phyloP scores from a whole-genome alignment of 2,329 filamentous ascomycete genomes.

The Fusarium verrucosum region DNA sequence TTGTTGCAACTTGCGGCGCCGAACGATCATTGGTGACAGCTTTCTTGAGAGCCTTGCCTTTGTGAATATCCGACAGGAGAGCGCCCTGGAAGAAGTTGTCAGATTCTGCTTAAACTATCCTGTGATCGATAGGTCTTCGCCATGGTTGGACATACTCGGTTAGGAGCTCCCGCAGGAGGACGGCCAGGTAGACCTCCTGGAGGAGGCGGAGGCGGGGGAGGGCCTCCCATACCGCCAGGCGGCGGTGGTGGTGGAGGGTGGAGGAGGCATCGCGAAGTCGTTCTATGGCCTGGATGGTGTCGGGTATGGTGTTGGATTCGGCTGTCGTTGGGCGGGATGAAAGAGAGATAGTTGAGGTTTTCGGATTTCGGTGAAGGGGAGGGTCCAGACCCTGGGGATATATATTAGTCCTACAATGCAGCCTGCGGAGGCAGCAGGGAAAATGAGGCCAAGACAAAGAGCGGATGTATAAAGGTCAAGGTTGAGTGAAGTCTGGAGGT shows the following conservation, averaged over 20 bases:
- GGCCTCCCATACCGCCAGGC: constrained; percentile 63
- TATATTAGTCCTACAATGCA: constrained; percentile 7
- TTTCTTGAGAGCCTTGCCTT: constrained; percentile 83
- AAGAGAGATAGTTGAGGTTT: constrained; percentile 15
- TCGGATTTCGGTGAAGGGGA: constrained; percentile 25
- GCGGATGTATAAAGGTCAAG: constrained; percentile 15
- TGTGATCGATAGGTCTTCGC: background rate
- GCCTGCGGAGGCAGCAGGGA: background rate
- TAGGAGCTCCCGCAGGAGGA: constrained; percentile 60
- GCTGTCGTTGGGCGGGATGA: constrained; percentile 25
- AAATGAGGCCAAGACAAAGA: background rate
- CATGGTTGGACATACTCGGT: constrained; percentile 64
- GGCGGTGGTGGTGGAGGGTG: constrained; percentile 53
- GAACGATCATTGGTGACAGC: constrained; percentile 92
- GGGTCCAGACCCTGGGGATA: constrained; percentile 10
- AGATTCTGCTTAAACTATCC: background rate
- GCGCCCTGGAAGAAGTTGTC: constrained; percentile 71
- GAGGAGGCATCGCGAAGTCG: constrained; percentile 56
- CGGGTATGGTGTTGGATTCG: constrained; percentile 15
- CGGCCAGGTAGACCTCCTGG: constrained; percentile 64
- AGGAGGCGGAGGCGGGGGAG: constrained; percentile 52
- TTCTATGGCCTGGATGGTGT: constrained; percentile 7
- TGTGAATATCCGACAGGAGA: constrained; percentile 85
- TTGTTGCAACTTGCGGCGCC: constrained; percentile 69
- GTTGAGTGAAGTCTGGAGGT: constrained; percentile 14